These are phyloP conservation scores for Penicillium sp. DNA, from an alignment of 2,329 filamentous ascomycete species.

Conservation along the genomic window DNA sequence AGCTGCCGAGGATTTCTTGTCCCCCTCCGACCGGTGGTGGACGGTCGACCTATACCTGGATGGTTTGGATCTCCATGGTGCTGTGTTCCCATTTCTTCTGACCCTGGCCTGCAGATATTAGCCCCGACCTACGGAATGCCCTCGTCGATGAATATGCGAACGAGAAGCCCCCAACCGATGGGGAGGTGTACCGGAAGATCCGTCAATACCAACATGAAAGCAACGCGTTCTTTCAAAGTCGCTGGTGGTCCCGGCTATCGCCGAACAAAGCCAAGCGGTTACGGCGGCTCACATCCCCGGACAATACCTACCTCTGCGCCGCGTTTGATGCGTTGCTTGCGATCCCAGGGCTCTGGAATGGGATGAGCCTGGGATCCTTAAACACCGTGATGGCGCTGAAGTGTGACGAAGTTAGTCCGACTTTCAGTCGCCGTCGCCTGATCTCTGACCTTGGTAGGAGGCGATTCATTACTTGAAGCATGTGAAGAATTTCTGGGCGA, in stretches of 20 bases:
- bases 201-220: conserved; percentile 23
- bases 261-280: conserved; percentile 15
- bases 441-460: conserved; percentile 25
- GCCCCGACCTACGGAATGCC: conserved; percentile 20
- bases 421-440: conserved; percentile 2
- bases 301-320: conserved; percentile 1
- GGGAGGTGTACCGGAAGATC: conserved; percentile 31
- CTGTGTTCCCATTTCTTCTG: conserved; percentile 1
- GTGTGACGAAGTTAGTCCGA: conserved; percentile 33
- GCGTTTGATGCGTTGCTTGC: conserved; percentile 33
- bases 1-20: conserved; percentile 19
- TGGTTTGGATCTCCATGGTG: conserved; percentile 14
- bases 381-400: conserved; percentile 29
- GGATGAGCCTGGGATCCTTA: conserved; percentile 30
- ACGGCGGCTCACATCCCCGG: conserved; percentile 7
- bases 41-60: conserved; percentile 31
- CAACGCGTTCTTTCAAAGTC: conserved; percentile 10
- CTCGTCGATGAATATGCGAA: conserved; percentile 33
- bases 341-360: conserved; percentile 33
- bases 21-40: conserved; percentile 26
- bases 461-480: conserved; percentile 33
- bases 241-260: conserved; percentile 15
- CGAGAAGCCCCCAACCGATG: conserved; percentile 25
- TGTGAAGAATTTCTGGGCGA: conserved; percentile 34
- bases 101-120: conserved; percentile 22